These are phyloP conservation scores for Peronosclerospora sorghi DNA, from an alignment of 352 stramenopile species.

Conservation along the genomic window DNA sequence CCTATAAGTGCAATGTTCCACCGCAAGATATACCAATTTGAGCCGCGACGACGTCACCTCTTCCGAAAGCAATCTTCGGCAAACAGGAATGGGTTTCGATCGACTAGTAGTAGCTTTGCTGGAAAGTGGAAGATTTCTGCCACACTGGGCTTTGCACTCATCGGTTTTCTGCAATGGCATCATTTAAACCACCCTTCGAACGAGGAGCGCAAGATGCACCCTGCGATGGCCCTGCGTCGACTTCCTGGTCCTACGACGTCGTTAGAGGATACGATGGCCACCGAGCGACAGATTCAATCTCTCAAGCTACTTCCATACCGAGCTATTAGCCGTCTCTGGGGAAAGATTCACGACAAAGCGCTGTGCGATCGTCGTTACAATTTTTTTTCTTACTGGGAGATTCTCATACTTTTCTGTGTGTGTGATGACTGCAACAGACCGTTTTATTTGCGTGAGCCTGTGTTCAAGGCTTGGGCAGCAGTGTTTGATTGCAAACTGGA, in stretches of 20 bases:
- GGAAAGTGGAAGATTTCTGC: conserved; percentile 60
- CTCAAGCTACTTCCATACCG: conserved; percentile 75
- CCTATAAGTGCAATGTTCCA: conserved; percentile 4
- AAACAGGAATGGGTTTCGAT: too few relatives aligned
- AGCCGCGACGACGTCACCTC: conserved; percentile 7
- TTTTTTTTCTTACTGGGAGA: background rate
- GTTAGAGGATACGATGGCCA: conserved; percentile 64
- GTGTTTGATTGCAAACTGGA: conserved; percentile 77
- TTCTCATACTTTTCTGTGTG: background rate
- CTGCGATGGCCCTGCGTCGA: conserved; percentile 30
- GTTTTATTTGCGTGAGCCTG: conserved; percentile 45
- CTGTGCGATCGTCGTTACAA: conserved; percentile 30
- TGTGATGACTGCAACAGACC: conserved; percentile 24
- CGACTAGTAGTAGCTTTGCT: conserved; percentile 10
- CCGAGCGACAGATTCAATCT: conserved; percentile 55
- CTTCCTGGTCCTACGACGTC: conserved; percentile 39
- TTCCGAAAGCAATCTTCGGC: conserved; percentile 2
- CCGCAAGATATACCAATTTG: background rate
- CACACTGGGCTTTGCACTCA: conserved; percentile 50
- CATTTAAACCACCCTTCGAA: conserved; percentile 56
- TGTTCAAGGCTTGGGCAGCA: conserved; percentile 78
- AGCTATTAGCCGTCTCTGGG: conserved; percentile 64
- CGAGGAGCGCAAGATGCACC: conserved; percentile 50
- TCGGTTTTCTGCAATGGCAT: conserved; percentile 59
- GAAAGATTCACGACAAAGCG: conserved; percentile 64